Percentiles rank a stretch among this genome's conserved stretches.
Conservation (phyloP, 1,284 basidiomycete genomes). For the Tilletia setariae region DNA sequence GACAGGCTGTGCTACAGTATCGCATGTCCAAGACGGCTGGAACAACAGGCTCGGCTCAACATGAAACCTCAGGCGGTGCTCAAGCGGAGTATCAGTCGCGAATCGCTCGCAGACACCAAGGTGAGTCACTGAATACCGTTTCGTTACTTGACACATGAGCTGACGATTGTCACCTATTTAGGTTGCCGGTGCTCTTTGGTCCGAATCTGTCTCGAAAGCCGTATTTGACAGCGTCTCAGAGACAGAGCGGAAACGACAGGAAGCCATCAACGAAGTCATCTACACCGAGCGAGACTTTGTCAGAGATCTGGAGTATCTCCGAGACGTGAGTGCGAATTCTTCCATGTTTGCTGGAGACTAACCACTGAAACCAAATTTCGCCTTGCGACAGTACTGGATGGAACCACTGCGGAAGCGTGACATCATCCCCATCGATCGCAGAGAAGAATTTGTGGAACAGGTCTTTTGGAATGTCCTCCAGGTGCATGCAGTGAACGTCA, state of each 20-base stretch:
- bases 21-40: slow-evolving; percentile 86
- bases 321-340: slow-evolving; percentile 65
- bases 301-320: slow-evolving; percentile 92
- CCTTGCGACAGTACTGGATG: slow-evolving; percentile 64
- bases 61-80: slow-evolving; percentile 89
- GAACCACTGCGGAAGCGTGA: slow-evolving; percentile 72
- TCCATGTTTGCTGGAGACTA: neutral
- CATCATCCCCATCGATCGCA: slow-evolving; percentile 71
- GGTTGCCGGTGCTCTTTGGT: slow-evolving; percentile 74
- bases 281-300: slow-evolving; percentile 98
- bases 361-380: neutral
- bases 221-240: slow-evolving; percentile 88
- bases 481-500: slow-evolving; percentile 84
- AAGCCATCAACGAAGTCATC: slow-evolving; percentile 98
- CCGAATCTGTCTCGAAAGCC: slow-evolving; percentile 91
- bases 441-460: slow-evolving; percentile 83
- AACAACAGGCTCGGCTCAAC: slow-evolving; percentile 81
- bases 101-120: slow-evolving; percentile 76
- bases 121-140: slow-evolving; percentile 29
- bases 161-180: neutral
- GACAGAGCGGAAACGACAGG: slow-evolving; percentile 90
- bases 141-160: slow-evolving; percentile 20
- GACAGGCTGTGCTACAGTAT: slow-evolving; percentile 94
- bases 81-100: slow-evolving; percentile 68
- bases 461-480: slow-evolving; percentile 98